These are phyloP conservation scores for Penicillium sp. DNA, from an alignment of 2,329 filamentous ascomycete species.

Conservation along the genomic window DNA sequence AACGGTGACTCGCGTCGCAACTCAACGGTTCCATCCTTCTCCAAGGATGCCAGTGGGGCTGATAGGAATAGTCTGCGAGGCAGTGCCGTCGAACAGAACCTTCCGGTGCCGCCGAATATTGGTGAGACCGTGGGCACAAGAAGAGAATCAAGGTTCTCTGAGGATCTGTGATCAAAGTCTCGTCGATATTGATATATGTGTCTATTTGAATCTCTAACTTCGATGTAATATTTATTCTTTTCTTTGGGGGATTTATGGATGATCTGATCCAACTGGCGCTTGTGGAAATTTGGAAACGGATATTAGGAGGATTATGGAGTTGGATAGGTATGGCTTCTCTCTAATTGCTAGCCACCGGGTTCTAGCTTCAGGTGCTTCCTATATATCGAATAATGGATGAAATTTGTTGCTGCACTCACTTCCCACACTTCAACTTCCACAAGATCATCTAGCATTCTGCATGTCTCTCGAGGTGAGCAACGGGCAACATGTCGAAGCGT, in stretches of 20 bases:
- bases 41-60: constrained; percentile 11
- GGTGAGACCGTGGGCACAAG: constrained; percentile 28
- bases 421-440: background rate
- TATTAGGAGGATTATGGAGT: background rate
- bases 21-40: constrained; percentile 7
- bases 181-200: constrained; percentile 9
- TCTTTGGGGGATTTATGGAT: background rate
- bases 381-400: constrained; percentile 3
- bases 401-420: background rate
- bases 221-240: background rate
- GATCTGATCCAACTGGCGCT: constrained; percentile 2
- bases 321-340: background rate
- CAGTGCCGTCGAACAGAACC: constrained; percentile 30
- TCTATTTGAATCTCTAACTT: background rate
- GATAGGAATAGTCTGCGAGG: constrained; percentile 29
- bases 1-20: constrained; percentile 13
- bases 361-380: background rate
- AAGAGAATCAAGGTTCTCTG: constrained; percentile 38
- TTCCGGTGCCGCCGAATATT: constrained; percentile 29
- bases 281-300: background rate
- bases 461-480: no score
- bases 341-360: background rate
- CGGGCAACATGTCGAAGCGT: no score
- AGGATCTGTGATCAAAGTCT: constrained; percentile 31
- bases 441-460: background rate